phyloP scores from a whole-genome alignment of 768 basidiomycete genomes.

The Tricholoma saponaceum region DNA sequence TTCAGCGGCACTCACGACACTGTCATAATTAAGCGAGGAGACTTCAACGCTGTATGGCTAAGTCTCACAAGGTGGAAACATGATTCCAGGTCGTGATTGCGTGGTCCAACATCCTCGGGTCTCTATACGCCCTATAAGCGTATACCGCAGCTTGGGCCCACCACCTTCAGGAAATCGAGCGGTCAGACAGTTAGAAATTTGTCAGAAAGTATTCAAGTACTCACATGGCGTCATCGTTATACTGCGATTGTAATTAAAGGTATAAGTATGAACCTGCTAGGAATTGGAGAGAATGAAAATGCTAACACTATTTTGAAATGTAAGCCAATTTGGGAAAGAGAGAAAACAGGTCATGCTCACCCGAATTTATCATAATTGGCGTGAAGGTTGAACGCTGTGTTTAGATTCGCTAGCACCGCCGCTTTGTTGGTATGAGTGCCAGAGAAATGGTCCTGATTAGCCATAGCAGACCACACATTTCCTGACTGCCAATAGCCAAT shows the following conservation, averaged over 20 bases:
- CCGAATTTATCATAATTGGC: conserved; percentile 37
- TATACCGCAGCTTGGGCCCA: conserved; percentile 52
- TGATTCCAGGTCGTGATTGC: conserved; percentile 46
- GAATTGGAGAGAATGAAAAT: too few species aligned
- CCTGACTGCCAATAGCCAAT: conserved; percentile 52
- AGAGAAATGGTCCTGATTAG: conserved; percentile 40
- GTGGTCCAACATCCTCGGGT: conserved; percentile 36
- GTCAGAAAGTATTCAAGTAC: conserved; percentile 3
- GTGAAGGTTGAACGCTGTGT: conserved; percentile 34
- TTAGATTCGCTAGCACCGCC: conserved; percentile 35
- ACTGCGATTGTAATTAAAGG: too few species aligned
- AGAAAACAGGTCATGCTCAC: conserved; percentile 19
- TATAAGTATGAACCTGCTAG: too few species aligned
- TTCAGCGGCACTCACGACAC: conserved; percentile 39
- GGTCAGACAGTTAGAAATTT: neutral
- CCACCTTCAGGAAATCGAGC: too few species aligned
- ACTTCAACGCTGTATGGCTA: too few species aligned
- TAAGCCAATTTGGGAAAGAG: too few species aligned
- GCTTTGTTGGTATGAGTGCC: conserved; percentile 29
- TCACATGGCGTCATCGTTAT: conserved; percentile 46
- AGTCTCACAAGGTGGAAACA: conserved; percentile 44
- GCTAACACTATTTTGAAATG: too few species aligned
- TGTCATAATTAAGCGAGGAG: conserved; percentile 17
- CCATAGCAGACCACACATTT: conserved; percentile 48
- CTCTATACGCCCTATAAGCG: conserved; percentile 44